Percentiles rank a stretch among this genome's conserved stretches.
Conservation (phyloP, 495 filamentous ascomycete species). For the Aspergillus coremiiformis region DNA sequence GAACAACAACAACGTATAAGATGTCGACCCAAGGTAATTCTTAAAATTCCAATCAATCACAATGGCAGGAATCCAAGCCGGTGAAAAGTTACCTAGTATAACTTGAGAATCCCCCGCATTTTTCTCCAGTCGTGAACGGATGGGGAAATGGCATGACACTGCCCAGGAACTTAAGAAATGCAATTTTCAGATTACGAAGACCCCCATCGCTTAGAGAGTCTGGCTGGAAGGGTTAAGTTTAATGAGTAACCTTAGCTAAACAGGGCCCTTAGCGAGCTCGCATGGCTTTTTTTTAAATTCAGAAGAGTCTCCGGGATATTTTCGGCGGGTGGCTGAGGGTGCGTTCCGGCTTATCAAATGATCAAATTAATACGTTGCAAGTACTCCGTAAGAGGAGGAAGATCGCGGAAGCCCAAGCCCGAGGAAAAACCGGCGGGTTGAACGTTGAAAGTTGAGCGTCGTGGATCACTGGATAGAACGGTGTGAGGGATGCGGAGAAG, state of each 20-base stretch:
- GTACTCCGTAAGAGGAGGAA: not conserved
- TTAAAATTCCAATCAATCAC: not conserved
- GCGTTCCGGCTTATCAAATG: not conserved
- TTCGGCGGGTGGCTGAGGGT: not conserved
- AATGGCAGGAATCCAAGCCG: not conserved
- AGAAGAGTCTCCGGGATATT: not conserved
- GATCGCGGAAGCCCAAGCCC: not conserved
- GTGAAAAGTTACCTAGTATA: not conserved
- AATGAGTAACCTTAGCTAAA: not conserved
- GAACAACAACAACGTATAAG: not conserved
- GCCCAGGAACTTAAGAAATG: no score
- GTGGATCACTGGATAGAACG: no score
- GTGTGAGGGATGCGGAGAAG: not conserved
- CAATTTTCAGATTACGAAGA: not conserved
- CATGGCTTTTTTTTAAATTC: not conserved
- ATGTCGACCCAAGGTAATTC: not conserved
- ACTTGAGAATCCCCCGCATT: conserved; percentile 1
- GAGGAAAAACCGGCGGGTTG: not conserved
- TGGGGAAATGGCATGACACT: not conserved
- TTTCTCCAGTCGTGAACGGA: not conserved
- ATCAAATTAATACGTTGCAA: no score
- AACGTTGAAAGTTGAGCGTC: no score
- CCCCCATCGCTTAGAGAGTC: not conserved
- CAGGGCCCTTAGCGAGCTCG: not conserved
- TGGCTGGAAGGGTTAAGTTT: not conserved